Conservation (phyloP, 2,329 filamentous ascomycete species). For the Alternaria metachromatica region DNA sequence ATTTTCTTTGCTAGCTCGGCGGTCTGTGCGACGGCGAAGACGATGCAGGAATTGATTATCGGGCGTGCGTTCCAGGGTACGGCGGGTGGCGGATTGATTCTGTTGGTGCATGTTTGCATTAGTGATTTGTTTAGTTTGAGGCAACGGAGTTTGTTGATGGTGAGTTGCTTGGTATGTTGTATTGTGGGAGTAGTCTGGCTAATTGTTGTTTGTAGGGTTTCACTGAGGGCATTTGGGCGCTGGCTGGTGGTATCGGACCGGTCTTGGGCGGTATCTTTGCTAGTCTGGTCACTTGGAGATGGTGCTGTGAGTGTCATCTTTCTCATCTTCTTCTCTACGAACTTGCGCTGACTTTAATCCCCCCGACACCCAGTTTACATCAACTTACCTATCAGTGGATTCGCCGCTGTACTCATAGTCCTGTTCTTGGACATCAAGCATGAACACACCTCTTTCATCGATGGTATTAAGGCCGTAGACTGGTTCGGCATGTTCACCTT, state of each 20-base stretch:
- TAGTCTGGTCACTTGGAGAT: conserved; percentile 57
- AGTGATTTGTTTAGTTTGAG: conserved; percentile 68
- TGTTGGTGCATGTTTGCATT: conserved; percentile 68
- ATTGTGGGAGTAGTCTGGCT: not conserved
- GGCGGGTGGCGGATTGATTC: conserved; percentile 68
- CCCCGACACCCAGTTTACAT: conserved; percentile 54
- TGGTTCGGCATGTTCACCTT: conserved; percentile 62
- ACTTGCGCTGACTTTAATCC: not conserved
- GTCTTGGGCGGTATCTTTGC: conserved; percentile 61
- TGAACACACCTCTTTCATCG: conserved; percentile 56
- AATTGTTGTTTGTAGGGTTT: conserved; percentile 44
- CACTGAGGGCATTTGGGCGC: conserved; percentile 61
- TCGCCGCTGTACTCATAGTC: conserved; percentile 58
- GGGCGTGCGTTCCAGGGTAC: conserved; percentile 68
- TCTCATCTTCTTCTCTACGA: not conserved
- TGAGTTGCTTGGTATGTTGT: not conserved
- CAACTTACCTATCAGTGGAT: conserved; percentile 60
- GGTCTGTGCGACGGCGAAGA: conserved; percentile 63
- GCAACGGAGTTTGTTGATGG: conserved; percentile 56
- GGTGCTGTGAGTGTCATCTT: conserved; percentile 51
- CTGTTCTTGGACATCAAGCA: conserved; percentile 64
- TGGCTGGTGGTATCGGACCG: conserved; percentile 61
- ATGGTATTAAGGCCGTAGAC: conserved; percentile 61
- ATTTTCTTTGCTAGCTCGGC: conserved; percentile 68
- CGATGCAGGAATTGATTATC: conserved; percentile 65